phyloP scores from a whole-genome alignment of 1,139 yeast species.

The Geotrichum bryndzae region DNA sequence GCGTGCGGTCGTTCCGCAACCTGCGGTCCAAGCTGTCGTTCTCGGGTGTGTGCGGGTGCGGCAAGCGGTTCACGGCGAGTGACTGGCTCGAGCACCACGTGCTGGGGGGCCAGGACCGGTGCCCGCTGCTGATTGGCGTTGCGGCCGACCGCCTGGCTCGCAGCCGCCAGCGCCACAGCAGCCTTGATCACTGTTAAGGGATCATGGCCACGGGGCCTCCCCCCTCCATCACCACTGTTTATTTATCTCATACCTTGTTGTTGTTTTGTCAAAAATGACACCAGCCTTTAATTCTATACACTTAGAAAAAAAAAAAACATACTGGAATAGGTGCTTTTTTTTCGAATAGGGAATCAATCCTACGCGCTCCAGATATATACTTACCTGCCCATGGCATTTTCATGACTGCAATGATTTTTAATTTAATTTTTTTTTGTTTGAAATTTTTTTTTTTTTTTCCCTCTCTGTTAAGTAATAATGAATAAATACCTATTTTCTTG shows the following conservation, averaged over 20 bases:
- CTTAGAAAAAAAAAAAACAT: no score
- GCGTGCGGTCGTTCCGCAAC: slow-evolving; percentile 46
- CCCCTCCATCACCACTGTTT: no score
- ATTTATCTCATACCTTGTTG: no score
- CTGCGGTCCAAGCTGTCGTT: slow-evolving; percentile 49
- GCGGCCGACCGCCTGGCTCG: slow-evolving; percentile 4
- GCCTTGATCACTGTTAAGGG: background rate
- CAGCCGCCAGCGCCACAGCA: background rate
- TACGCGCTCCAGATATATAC: no score
- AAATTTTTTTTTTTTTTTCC: background rate
- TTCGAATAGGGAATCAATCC: no score
- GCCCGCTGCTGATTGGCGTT: slow-evolving; percentile 18
- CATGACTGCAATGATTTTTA: background rate
- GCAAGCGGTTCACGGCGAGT: slow-evolving; percentile 44
- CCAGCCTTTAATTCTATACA: no score
- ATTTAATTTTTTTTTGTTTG: background rate
- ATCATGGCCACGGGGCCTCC: background rate
- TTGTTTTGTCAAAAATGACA: no score
- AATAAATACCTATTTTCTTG: background rate
- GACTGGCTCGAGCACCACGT: slow-evolving; percentile 58
- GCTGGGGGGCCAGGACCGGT: slow-evolving; percentile 30
- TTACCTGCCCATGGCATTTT: no score
- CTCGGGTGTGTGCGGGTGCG: slow-evolving; percentile 57
- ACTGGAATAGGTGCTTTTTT: no score
- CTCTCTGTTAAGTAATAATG: background rate